phyloP scores from a whole-genome alignment of 2,329 filamentous ascomycete genomes.

The Colletotrichum australisinense region DNA sequence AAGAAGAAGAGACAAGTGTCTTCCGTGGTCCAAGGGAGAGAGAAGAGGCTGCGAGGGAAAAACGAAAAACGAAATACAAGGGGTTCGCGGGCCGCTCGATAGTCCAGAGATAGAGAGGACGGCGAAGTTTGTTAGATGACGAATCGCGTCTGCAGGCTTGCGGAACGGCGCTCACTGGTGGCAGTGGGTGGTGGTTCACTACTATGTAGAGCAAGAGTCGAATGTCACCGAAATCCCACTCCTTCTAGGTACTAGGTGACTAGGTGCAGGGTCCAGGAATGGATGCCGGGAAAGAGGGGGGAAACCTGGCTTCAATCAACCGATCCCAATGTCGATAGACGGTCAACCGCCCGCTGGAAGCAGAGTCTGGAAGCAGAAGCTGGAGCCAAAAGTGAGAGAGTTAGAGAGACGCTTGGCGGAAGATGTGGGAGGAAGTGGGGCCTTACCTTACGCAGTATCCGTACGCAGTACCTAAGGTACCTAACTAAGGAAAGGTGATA shows the following conservation, averaged over 20 bases:
- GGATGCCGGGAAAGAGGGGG: slow-evolving; percentile 7
- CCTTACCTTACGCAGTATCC: neutral
- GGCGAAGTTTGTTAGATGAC: slow-evolving; percentile 2
- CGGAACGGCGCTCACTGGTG: neutral
- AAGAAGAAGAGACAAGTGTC: slow-evolving; percentile 11
- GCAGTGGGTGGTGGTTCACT: neutral
- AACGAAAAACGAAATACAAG: slow-evolving; percentile 2
- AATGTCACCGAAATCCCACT: slow-evolving; percentile 12
- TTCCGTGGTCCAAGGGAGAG: slow-evolving; percentile 6
- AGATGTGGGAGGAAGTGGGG: slow-evolving; percentile 16
- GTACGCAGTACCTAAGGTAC: no score
- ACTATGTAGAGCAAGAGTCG: neutral
- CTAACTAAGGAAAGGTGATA: no score
- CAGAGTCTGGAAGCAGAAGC: no score
- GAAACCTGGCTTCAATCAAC: slow-evolving; percentile 2
- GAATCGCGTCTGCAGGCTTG: slow-evolving; percentile 1
- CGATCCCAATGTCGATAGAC: slow-evolving; percentile 6
- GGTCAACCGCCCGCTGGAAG: neutral
- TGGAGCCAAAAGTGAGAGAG: neutral
- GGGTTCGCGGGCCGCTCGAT: neutral
- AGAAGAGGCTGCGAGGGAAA: neutral
- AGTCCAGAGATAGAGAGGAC: slow-evolving; percentile 6
- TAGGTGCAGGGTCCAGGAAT: neutral
- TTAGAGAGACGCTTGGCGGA: neutral
- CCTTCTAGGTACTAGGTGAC: neutral